phyloP scores from a whole-genome alignment of 164 flowering plant genomes.

The Tinospora cordifolia region DNA sequence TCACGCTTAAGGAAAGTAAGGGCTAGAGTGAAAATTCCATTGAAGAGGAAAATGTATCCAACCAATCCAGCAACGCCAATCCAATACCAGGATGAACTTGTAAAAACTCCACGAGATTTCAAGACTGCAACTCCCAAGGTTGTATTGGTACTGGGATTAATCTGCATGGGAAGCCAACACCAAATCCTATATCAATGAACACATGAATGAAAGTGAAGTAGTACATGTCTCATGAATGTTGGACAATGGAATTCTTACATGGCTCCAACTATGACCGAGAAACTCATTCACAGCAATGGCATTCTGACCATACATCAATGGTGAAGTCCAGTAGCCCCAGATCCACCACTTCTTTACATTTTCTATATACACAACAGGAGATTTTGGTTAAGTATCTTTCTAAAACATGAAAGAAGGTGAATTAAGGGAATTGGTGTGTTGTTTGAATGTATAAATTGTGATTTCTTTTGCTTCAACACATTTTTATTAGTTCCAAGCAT shows the following conservation, averaged over 20 bases:
- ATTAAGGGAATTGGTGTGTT: background rate
- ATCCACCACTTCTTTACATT: conserved; percentile 52
- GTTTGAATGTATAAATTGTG: too few relatives aligned
- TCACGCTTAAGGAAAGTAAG: conserved; percentile 29
- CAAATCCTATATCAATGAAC: background rate
- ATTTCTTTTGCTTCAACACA: too few relatives aligned
- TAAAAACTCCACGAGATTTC: conserved; percentile 20
- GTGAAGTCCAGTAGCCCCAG: conserved; percentile 63
- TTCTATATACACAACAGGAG: conserved; percentile 11
- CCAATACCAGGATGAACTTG: conserved; percentile 33
- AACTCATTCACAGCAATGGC: conserved; percentile 46
- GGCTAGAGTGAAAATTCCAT: conserved; percentile 19
- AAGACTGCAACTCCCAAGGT: conserved; percentile 23
- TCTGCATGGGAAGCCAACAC: conserved; percentile 1
- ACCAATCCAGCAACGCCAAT: conserved; percentile 27
- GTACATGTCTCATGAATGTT: background rate
- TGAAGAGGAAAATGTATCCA: conserved; percentile 26
- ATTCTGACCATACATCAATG: conserved; percentile 53
- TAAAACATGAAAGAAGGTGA: background rate
- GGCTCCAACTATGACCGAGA: conserved; percentile 47
- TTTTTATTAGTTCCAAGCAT: background rate
- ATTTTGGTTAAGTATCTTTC: background rate
- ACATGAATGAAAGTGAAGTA: background rate
- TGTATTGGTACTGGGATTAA: conserved; percentile 9
- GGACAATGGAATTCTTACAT: conserved; percentile 26